Conservation (phyloP, 306 rosid genomes). For the Prunus kanzakura region DNA sequence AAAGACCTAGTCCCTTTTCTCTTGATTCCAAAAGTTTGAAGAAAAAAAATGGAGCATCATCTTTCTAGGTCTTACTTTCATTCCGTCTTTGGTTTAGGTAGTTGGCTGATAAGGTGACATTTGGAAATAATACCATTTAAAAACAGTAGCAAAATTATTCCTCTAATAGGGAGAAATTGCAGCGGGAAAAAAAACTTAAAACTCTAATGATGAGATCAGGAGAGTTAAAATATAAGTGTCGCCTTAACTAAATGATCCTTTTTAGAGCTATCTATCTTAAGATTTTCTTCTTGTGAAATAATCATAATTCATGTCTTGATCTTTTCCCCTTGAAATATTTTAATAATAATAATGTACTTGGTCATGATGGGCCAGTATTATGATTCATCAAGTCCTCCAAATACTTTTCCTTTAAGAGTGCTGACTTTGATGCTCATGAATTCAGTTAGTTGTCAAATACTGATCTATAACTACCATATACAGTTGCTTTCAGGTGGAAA, state of each 20-base stretch:
- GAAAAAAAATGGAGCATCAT: not conserved
- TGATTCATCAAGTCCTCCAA: not conserved
- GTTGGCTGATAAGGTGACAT: not conserved
- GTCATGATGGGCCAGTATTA: not conserved
- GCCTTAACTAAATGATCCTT: not conserved
- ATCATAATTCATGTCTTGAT: not conserved
- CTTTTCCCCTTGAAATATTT: not conserved
- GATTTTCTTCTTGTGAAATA: not conserved
- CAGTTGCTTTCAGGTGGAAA: slow-evolving; percentile 99
- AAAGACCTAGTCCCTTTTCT: not conserved
- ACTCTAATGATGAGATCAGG: not conserved
- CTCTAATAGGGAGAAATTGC: not conserved
- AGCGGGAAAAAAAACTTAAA: not conserved
- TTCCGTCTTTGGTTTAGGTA: not conserved
- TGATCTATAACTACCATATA: slow-evolving; percentile 30
- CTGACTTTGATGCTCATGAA: slow-evolving; percentile 1
- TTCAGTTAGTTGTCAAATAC: slow-evolving; percentile 27
- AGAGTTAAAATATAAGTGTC: not conserved
- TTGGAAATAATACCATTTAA: not conserved
- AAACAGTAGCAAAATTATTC: not conserved
- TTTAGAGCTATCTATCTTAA: not conserved
- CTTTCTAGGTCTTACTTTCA: not conserved
- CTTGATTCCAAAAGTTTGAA: not conserved
- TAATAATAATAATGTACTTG: not conserved
- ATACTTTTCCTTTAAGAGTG: not conserved